These are phyloP conservation scores for Saccharomyces hybrid DNA, from an alignment of 1,139 yeast genomes.

Conservation along the genomic window DNA sequence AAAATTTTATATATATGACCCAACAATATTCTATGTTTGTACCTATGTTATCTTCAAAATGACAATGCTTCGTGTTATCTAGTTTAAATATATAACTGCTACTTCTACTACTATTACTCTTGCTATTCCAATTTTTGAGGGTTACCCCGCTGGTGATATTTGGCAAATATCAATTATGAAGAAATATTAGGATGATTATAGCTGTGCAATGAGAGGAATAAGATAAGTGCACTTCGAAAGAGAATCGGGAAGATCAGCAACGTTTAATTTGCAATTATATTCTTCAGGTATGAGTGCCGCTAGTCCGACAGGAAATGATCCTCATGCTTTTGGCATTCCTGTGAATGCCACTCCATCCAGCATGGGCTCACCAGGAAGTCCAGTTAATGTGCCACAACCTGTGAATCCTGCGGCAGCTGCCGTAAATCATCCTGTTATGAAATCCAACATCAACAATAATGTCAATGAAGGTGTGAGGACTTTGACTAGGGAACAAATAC, in stretches of 20 bases:
- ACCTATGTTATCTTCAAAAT: neutral
- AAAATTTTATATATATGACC: neutral
- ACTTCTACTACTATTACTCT: too few species aligned
- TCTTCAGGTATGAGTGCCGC: neutral
- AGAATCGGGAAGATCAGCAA: neutral
- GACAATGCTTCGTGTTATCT: neutral
- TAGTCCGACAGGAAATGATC: constrained; percentile 15
- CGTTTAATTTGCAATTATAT: neutral
- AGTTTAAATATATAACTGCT: too few species aligned
- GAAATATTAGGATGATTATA: neutral
- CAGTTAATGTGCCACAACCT: constrained; percentile 8
- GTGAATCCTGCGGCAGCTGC: neutral
- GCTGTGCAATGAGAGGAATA: neutral
- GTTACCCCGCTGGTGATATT: neutral
- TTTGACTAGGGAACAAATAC: constrained; percentile 17
- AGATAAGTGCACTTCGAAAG: neutral
- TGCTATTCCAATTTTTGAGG: too few species aligned
- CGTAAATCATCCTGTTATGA: neutral
- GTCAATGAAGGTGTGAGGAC: constrained; percentile 15
- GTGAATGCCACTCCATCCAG: neutral
- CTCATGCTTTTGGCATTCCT: neutral
- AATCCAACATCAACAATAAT: constrained; percentile 1
- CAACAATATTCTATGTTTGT: neutral
- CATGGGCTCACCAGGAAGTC: constrained; percentile 9
- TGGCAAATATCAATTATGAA: neutral